Conservation (phyloP, 164 flowering plant genomes). For the Nymphaea thermarum region DNA sequence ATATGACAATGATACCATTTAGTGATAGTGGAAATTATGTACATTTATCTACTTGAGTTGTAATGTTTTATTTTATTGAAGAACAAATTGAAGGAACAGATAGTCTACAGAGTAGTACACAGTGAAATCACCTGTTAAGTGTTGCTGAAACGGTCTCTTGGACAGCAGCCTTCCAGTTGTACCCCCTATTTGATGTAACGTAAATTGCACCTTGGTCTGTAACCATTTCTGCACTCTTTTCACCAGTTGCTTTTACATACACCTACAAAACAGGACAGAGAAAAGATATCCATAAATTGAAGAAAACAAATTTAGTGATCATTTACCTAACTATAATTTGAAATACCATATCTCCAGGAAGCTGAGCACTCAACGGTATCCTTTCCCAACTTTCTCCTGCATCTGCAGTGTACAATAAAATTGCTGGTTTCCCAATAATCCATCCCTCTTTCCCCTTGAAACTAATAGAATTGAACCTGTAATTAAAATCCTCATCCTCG, state of each 20-base stretch:
- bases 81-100: no score
- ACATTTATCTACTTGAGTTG: no score
- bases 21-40: no score
- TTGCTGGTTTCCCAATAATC: constrained; percentile 96
- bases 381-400: constrained; percentile 90
- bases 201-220: constrained; percentile 96
- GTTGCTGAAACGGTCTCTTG: constrained; percentile 99
- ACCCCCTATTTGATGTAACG: constrained; percentile 82
- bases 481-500: constrained; percentile 96
- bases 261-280: constrained; percentile 31
- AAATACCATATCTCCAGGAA: constrained; percentile 92
- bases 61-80: no score
- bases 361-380: constrained; percentile 78
- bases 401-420: constrained; percentile 78
- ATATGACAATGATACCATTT: no score
- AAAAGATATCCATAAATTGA: neutral
- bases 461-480: constrained; percentile 86
- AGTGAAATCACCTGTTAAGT: constrained; percentile 56
- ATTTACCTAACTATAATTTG: neutral
- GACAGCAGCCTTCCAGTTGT: constrained; percentile 95
- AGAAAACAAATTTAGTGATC: neutral
- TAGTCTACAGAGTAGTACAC: no score
- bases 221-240: constrained; percentile 93
- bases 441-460: constrained; percentile 92
- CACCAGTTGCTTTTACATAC: constrained; percentile 90